phyloP scores from a whole-genome alignment of 768 basidiomycete genomes.

The Tricholoma terreum region DNA sequence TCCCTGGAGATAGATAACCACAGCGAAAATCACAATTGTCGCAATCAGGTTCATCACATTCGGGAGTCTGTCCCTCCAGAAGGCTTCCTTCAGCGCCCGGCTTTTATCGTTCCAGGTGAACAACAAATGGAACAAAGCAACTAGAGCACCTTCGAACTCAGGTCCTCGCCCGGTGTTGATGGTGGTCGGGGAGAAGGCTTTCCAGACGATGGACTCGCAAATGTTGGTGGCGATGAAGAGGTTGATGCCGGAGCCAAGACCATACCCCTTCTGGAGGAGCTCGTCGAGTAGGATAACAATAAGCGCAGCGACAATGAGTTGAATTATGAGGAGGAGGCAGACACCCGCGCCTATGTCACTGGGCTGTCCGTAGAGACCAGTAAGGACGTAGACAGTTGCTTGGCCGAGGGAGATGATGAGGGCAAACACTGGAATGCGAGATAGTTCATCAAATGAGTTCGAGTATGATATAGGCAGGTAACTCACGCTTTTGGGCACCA shows the following conservation, averaged over 20 bases:
- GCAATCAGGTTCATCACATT: conserved; percentile 98
- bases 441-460: background rate
- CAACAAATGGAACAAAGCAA: conserved; percentile 93
- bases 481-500: conserved; percentile 93
- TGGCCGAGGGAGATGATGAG: conserved; percentile 96
- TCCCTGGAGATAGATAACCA: conserved; percentile 97
- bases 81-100: conserved; percentile 93
- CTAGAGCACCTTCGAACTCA: conserved; percentile 96
- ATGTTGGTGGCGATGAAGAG: conserved; percentile 99
- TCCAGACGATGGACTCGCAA: conserved; percentile 99
- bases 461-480: background rate
- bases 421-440: conserved; percentile 72
- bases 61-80: conserved; percentile 95
- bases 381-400: conserved; percentile 94
- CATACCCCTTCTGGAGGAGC: conserved; percentile 98
- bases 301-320: conserved; percentile 88
- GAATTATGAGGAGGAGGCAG: conserved; percentile 94
- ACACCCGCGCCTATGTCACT: conserved; percentile 93
- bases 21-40: conserved; percentile 87
- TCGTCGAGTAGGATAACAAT: conserved; percentile 99
- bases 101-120: conserved; percentile 99
- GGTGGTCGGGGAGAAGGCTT: conserved; percentile 97
- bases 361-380: conserved; percentile 95
- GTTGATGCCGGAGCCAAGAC: conserved; percentile 97
- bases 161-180: conserved; percentile 97